These are phyloP conservation scores for Yamadazyma diddensiae DNA, from an alignment of 1,139 yeast species.

Conservation along the genomic window DNA sequence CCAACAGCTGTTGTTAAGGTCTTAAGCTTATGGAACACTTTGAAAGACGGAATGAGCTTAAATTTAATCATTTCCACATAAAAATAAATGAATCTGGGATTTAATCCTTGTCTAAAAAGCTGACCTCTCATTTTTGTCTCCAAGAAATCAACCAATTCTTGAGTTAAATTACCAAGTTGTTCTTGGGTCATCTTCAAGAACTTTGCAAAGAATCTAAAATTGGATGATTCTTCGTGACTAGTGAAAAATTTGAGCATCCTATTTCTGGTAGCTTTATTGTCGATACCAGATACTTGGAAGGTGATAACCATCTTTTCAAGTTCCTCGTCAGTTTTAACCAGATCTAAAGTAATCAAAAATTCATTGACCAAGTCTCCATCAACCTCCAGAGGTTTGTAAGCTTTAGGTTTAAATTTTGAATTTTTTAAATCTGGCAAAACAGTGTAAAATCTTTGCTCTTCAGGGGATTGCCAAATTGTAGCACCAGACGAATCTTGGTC, in stretches of 20 bases:
- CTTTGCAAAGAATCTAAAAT: constrained; percentile 54
- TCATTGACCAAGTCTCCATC: constrained; percentile 46
- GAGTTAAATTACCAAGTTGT: constrained; percentile 50
- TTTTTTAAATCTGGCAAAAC: constrained; percentile 31
- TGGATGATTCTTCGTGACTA: constrained; percentile 44
- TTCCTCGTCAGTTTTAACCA: constrained; percentile 42
- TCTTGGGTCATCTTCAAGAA: constrained; percentile 61
- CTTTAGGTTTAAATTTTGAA: constrained; percentile 12
- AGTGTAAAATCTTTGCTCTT: constrained; percentile 60
- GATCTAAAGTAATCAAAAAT: constrained; percentile 46
- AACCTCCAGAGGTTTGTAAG: constrained; percentile 11
- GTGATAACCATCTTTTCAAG: constrained; percentile 56
- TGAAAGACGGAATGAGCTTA: constrained; percentile 66
- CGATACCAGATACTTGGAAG: constrained; percentile 52
- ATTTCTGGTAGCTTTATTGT: constrained; percentile 73
- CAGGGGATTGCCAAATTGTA: constrained; percentile 64
- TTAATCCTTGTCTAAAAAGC: constrained; percentile 48
- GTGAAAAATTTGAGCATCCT: constrained; percentile 57
- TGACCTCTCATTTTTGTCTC: constrained; percentile 63
- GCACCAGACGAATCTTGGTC: constrained; percentile 16
- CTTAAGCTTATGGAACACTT: constrained; percentile 70
- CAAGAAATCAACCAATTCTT: constrained; percentile 52
- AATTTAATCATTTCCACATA: constrained; percentile 79
- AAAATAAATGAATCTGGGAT: constrained; percentile 57
- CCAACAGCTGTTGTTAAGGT: constrained; percentile 48